Evolutionary conservation across 2,329 filamentous ascomycete species (phyloP).

Genomic region (Microsporum ferrugineum): DNA sequence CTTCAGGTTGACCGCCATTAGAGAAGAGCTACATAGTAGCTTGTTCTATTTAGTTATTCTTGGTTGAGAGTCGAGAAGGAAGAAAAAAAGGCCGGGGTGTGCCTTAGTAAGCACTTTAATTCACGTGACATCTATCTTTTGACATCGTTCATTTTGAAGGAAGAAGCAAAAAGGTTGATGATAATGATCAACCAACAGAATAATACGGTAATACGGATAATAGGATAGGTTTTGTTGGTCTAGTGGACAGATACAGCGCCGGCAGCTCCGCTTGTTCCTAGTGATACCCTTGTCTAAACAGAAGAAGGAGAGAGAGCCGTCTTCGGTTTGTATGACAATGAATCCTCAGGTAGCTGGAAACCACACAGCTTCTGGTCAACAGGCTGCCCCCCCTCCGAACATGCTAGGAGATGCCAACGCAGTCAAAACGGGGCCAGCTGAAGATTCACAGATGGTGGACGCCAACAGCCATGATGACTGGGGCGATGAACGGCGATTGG

Average conservation of each 20-base stretch:
- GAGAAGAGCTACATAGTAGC: not conserved
- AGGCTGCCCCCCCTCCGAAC: not conserved
- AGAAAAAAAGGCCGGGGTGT: not conserved
- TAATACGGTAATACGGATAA: not conserved
- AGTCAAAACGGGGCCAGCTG: not conserved
- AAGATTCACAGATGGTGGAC: not conserved
- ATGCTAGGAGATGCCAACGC: not conserved
- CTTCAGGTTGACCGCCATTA: not conserved
- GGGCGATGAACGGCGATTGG: slow-evolving; percentile 29
- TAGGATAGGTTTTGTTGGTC: not conserved
- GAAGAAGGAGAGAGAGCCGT: not conserved
- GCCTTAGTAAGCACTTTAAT: not conserved
- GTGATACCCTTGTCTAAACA: not conserved
- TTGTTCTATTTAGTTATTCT: not conserved
- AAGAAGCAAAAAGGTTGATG: not conserved
- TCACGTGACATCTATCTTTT: not conserved
- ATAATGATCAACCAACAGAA: not conserved
- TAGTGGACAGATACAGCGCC: too few relatives aligned
- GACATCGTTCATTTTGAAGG: not conserved
- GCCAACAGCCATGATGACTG: slow-evolving; percentile 12
- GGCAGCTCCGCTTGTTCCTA: not conserved
- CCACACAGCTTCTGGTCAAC: not conserved
- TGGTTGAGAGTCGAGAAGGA: not conserved
- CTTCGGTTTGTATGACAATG: not conserved
- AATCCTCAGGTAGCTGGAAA: not conserved